These are phyloP conservation scores for Jacaranda copaia DNA, from an alignment of 257 asterid genomes.

Conservation along the genomic window DNA sequence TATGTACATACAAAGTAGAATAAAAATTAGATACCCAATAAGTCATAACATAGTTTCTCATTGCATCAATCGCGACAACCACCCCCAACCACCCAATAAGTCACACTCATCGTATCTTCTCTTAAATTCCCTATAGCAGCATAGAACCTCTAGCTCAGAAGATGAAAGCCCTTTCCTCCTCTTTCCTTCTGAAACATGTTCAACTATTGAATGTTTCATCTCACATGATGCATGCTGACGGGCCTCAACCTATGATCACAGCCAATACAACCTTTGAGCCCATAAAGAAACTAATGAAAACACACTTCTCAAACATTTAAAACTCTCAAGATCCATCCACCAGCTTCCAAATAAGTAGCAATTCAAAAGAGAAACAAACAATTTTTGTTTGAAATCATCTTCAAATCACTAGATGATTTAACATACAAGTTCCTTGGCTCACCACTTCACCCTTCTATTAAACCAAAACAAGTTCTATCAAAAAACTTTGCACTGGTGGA, in stretches of 20 bases:
- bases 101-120: no score
- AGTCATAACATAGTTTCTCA: no score
- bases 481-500: constrained; percentile 48
- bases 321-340: constrained; percentile 6
- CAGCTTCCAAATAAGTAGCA: not conserved
- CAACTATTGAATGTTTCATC: constrained; percentile 6
- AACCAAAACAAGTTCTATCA: constrained; percentile 46
- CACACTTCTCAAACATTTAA: not conserved
- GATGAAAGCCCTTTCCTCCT: constrained; percentile 51
- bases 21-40: no score
- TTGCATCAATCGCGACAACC: no score
- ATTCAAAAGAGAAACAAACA: not conserved
- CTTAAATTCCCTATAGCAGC: no score
- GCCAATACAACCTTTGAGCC: not conserved
- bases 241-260: not conserved
- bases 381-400: not conserved
- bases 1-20: no score
- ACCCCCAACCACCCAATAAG: no score
- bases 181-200: constrained; percentile 37
- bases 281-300: not conserved
- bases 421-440: constrained; percentile 31
- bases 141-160: no score
- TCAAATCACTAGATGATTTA: constrained; percentile 38
- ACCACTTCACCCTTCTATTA: constrained; percentile 42
- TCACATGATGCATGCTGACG: constrained; percentile 32